Evolutionary conservation across 2,329 filamentous ascomycete species (phyloP), one percentile per base, ranked within the genome.

Genomic region (Akanthomyces muscarius): DNA sequence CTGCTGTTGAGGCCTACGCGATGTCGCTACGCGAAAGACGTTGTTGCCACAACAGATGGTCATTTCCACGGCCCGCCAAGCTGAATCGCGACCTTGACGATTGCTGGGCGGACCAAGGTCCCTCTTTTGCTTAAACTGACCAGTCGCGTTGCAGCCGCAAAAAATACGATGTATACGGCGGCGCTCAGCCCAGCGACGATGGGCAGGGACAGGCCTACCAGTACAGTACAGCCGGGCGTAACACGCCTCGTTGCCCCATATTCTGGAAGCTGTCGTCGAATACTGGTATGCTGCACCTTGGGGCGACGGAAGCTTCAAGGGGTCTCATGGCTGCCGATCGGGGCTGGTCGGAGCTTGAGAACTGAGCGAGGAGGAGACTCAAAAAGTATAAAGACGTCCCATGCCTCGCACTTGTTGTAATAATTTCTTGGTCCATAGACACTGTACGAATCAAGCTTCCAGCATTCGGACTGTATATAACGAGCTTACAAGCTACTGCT

Each of bases 141-240:
- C 58, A 61, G 42, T 61, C 48, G 41, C 25, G 38, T 36, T 8
- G 25, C 28, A 4, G 4, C 16, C 28, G 48, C 58, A 25, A 53
- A 25, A 38, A 59, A 63, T 63, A 63, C 62, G 62, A 63, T 50
- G 28, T 23, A 63, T 60, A 63, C 62, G 62, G 53, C 8, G n/a
- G 8, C 8, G 33, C 55, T 50, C 28, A 30, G 28, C 28, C 28
- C 50, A 63, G 56, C 62, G 55, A 18, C 50, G n/a, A 21, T n/a
- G 28, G 10, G 42, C 36, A 7, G 42, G 25, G 25, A 47, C 54
- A 38, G 4, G 54, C 33, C 10, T 30, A 30, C 38, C 14, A 18
- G 28, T 33, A 25, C 30, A 16, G 45, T 18, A 38, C 38, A 36
- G 58, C 36, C 47, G 41, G 30, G 47, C 45, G 48, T n/a, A 41